Evolutionary conservation across 208 protist genomes (phyloP), one percentile per base, ranked within the genome.

Genomic region (Strigomonas culicis): DNA sequence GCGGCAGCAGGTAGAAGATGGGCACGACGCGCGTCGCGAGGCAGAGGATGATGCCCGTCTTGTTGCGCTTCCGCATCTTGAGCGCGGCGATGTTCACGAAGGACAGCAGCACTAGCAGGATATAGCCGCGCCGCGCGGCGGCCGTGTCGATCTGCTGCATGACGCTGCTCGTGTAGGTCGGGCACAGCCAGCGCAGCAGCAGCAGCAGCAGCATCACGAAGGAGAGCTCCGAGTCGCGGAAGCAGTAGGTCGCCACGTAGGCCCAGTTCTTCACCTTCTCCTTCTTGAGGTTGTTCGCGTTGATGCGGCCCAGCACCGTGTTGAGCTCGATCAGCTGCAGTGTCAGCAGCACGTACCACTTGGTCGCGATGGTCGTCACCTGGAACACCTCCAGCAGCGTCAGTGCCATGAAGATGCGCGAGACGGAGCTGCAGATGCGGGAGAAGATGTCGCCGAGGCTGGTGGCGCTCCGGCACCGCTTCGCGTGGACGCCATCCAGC

Each of bases 361-460:
- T 75, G 43, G 75, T 83, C 31, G 61, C 50, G 28, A 84, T 73
- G 46, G 88, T 67, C 28, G 76, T 53, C 17, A 96, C 76, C 50
- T 77, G 68, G 39, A 93, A 80, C 25, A 92, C 77, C 70, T 91
- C 74, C 31, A 92, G 77, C 62, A 96, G 59, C 36, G 79, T 90
- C 25, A 96, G 70, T 17, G 86, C 83, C 65, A 92, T 84, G 66
- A 96, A 93, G 58, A 96, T 72, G 58, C 82, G 83, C 15, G 78
- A 73, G 68, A 92, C 74, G 67, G 78, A 90, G 36, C 74, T 78
- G 62, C 86, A 96, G 19, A 84, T 75, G 66, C 84, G 81, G 6
- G 84, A 79, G 74, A 96, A 96, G 65, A 96, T 90, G 68, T 96
- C 86, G 36, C 90, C 90, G n/a, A 96, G 77, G 57, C 82, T 82